Evolutionary conservation across 352 stramenopile genomes (phyloP).

Genomic region (Pythium volutum): DNA sequence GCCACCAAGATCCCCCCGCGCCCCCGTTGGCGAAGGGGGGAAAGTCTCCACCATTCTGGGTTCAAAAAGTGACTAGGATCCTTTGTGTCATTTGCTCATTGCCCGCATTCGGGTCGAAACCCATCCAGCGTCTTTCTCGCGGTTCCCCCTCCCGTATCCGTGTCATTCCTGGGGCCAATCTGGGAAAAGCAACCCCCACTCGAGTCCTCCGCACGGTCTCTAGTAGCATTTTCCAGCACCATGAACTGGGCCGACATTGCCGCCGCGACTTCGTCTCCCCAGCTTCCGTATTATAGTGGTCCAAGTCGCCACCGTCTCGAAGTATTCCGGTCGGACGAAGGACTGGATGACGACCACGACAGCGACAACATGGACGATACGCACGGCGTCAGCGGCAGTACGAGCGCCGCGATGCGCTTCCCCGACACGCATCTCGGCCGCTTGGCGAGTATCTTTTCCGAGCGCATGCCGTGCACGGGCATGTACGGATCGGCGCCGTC

Average conservation of each 20-base stretch:
- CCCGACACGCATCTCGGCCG: slow-evolving; percentile 23
- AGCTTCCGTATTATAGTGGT: slow-evolving; percentile 9
- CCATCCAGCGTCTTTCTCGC: slow-evolving; percentile 12
- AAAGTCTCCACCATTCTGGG: neutral
- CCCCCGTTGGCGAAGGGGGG: neutral
- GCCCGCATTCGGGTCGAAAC: neutral
- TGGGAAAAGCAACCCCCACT: slow-evolving; percentile 22
- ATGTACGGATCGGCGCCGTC: slow-evolving; percentile 18
- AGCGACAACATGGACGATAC: slow-evolving; percentile 9
- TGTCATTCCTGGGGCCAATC: slow-evolving; percentile 10
- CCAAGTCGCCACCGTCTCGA: slow-evolving; percentile 9
- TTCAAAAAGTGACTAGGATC: neutral
- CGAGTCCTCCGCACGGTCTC: slow-evolving; percentile 1
- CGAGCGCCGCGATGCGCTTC: neutral
- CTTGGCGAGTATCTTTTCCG: slow-evolving; percentile 23
- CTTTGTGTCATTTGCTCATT: neutral
- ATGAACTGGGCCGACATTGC: slow-evolving; percentile 32
- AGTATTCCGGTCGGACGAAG: slow-evolving; percentile 4
- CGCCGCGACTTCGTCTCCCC: neutral
- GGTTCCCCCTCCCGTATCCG: neutral
- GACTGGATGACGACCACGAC: neutral
- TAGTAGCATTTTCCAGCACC: neutral
- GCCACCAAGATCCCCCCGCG: neutral
- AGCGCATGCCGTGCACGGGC: slow-evolving; percentile 26
- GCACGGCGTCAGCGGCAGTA: neutral